phyloP scores from a whole-genome alignment of 140 eudicot genomes.

The Bidens hawaiensis region DNA sequence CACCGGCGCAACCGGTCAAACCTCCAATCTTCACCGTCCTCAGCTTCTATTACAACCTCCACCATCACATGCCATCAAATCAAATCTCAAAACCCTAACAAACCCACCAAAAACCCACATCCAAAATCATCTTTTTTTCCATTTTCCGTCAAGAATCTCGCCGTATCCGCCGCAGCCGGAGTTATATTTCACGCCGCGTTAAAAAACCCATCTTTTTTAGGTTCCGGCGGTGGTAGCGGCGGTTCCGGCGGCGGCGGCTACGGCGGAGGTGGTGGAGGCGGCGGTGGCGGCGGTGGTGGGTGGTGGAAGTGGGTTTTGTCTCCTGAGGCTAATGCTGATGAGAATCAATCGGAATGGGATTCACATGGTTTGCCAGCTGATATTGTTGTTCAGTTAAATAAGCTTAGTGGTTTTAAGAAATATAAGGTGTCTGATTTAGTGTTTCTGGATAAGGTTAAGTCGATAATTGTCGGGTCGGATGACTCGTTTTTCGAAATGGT shows the following conservation, averaged over 20 bases:
- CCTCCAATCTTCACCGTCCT: neutral
- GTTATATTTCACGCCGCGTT: conserved; percentile 25
- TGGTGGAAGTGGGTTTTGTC: conserved; percentile 47
- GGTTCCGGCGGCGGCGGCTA: conserved; percentile 39
- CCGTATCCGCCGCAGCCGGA: conserved; percentile 42
- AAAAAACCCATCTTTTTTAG: conserved; percentile 28
- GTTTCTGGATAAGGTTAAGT: conserved; percentile 39
- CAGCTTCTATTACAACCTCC: conserved; percentile 15
- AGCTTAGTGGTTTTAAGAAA: conserved; percentile 69
- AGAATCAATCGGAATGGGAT: conserved; percentile 60
- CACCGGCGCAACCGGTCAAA: conserved; percentile 20
- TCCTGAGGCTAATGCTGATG: conserved; percentile 59
- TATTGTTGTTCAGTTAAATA: conserved; percentile 44
- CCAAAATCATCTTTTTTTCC: conserved; percentile 7
- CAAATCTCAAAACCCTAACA: conserved; percentile 34
- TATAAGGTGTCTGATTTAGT: conserved; percentile 62
- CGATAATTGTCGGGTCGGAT: conserved; percentile 31
- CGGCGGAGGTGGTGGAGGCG: conserved; percentile 49
- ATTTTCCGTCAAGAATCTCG: conserved; percentile 20
- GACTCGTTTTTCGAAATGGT: conserved; percentile 75
- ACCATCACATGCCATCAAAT: conserved; percentile 30
- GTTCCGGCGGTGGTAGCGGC: conserved; percentile 25
- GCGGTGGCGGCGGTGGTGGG: conserved; percentile 43
- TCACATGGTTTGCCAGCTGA: conserved; percentile 69
- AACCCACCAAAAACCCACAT: conserved; percentile 12